These are phyloP conservation scores for Nasturtium officinale DNA, from an alignment of 345 rosid species.

Conservation along the genomic window DNA sequence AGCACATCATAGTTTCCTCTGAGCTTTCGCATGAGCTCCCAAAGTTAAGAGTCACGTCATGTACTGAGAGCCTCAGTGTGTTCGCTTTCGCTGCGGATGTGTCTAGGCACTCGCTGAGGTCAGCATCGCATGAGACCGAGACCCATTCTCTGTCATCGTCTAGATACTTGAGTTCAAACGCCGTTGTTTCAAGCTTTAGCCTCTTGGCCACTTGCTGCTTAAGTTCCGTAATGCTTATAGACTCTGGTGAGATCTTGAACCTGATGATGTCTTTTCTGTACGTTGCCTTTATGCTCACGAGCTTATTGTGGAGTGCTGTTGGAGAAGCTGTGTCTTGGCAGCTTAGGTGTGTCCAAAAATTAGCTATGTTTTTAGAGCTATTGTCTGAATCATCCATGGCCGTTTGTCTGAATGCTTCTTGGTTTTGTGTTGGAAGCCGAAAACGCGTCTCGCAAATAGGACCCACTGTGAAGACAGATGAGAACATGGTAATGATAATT, in stretches of 20 bases:
- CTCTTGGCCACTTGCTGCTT: conserved; percentile 87
- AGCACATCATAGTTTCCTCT: conserved; percentile 50
- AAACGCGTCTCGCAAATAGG: conserved; percentile 39
- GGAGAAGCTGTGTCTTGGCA: conserved; percentile 29
- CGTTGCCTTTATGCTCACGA: conserved; percentile 71
- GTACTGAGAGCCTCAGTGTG: conserved; percentile 65
- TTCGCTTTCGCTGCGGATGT: conserved; percentile 43
- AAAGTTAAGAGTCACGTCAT: conserved; percentile 60
- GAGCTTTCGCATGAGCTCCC: conserved; percentile 96
- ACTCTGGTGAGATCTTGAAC: conserved; percentile 62
- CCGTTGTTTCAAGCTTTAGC: conserved; percentile 71
- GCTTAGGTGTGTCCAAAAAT: conserved; percentile 23
- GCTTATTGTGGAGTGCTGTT: conserved; percentile 36
- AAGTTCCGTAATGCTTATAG: conserved; percentile 57
- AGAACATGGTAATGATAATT: conserved; percentile 22
- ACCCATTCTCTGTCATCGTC: conserved; percentile 91
- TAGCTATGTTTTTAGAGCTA: conserved; percentile 36
- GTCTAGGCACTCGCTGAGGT: conserved; percentile 79
- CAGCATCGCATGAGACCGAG: conserved; percentile 77
- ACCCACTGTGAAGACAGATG: conserved; percentile 36
- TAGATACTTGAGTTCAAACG: conserved; percentile 78
- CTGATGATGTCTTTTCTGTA: conserved; percentile 81
- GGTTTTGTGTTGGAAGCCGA: conserved; percentile 33
- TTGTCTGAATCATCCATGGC: conserved; percentile 38
- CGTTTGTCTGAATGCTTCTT: conserved; percentile 31